Percentiles rank a stretch among this genome's conserved stretches.
Conservation (phyloP, 1,284 basidiomycete genomes). For the Porodaedalea pini region DNA sequence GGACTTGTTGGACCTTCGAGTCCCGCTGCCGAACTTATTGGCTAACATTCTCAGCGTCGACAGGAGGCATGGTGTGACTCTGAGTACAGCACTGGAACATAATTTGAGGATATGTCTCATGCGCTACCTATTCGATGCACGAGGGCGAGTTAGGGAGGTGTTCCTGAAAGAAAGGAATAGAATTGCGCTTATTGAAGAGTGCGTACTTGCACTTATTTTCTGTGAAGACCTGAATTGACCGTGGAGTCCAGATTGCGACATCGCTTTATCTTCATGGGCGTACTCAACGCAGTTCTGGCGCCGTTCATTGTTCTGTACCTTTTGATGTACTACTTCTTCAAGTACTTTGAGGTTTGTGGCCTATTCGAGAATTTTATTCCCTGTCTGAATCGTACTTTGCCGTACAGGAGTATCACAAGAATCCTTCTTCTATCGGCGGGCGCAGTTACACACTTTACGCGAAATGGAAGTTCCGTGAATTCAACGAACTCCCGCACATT, state of each 20-base stretch:
- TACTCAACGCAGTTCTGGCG: conserved; percentile 90
- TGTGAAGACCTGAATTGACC: conserved; percentile 3
- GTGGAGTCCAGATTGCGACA: conserved; percentile 58
- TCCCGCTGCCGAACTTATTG: conserved; percentile 66
- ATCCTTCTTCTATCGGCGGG: conserved; percentile 90
- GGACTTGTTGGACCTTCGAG: conserved; percentile 84
- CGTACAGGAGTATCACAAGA: conserved; percentile 91
- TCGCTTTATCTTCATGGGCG: conserved; percentile 94
- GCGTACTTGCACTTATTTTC: conserved; percentile 29
- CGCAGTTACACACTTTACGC: conserved; percentile 93
- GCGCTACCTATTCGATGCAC: conserved; percentile 87
- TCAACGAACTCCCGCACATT: conserved; percentile 95
- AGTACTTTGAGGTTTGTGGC: conserved; percentile 87
- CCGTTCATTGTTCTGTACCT: conserved; percentile 98
- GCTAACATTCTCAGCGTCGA: conserved; percentile 50
- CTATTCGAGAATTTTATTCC: background rate
- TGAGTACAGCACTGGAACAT: conserved; percentile 94
- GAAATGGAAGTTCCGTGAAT: conserved; percentile 98
- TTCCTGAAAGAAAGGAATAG: conserved; percentile 86
- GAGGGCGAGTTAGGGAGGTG: conserved; percentile 85
- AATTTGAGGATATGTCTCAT: conserved; percentile 93
- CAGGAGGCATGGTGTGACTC: conserved; percentile 62
- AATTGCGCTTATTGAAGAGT: conserved; percentile 80
- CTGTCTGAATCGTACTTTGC: background rate
- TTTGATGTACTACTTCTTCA: conserved; percentile 97